Conservation (phyloP, 1,139 yeast genomes). For the Debaryomyces sp. region DNA sequence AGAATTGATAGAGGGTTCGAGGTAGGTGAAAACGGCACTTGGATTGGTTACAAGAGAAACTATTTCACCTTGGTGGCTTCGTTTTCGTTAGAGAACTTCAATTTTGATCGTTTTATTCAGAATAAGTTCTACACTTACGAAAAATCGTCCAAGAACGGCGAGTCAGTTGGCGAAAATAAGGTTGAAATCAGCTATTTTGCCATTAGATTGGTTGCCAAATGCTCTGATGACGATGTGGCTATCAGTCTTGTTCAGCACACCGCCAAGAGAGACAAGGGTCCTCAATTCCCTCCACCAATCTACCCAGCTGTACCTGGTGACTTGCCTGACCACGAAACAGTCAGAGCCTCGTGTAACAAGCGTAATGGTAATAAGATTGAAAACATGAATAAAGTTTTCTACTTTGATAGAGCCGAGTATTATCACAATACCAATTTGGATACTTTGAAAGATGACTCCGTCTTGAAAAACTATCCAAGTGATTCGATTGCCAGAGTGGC, state of each 20-base stretch:
- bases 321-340: conserved; percentile 59
- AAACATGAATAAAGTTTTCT: conserved; percentile 30
- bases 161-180: conserved; percentile 25
- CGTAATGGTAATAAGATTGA: conserved; percentile 36
- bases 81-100: conserved; percentile 39
- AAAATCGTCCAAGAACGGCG: conserved; percentile 23
- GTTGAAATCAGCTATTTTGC: conserved; percentile 58
- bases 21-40: conserved; percentile 46
- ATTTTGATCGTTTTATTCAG: conserved; percentile 37
- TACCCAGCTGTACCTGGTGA: conserved; percentile 62
- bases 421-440: conserved; percentile 35
- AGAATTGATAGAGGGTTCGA: conserved; percentile 52
- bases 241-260: conserved; percentile 66
- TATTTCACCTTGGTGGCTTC: conserved; percentile 49
- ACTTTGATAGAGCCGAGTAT: conserved; percentile 46
- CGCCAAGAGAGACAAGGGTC: conserved; percentile 72
- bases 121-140: conserved; percentile 42
- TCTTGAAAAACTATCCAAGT: conserved; percentile 48
- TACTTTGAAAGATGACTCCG: conserved; percentile 33
- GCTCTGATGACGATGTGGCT: conserved; percentile 53
- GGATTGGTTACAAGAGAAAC: conserved; percentile 54
- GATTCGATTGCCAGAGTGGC: conserved; percentile 62
- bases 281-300: conserved; percentile 62
- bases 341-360: conserved; percentile 62
- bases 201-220: conserved; percentile 54